Conservation (phyloP, 345 rosid genomes). For the Sonneratia alba region DNA sequence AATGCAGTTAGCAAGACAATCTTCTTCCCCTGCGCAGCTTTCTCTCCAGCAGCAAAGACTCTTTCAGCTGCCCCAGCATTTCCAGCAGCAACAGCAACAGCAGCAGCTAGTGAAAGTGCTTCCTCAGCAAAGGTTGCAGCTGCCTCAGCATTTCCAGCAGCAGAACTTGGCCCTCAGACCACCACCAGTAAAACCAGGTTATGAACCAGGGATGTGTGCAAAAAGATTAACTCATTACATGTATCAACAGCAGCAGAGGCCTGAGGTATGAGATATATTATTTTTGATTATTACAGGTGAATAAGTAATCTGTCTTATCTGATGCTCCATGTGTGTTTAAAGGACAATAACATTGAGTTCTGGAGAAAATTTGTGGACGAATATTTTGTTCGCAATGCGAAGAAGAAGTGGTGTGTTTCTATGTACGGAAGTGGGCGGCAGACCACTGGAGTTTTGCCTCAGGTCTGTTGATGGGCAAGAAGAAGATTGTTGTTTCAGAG, state of each 20-base stretch:
- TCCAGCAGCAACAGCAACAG: slow-evolving; percentile 32
- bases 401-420: slow-evolving; percentile 37
- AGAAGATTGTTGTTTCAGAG: background rate
- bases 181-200: slow-evolving; percentile 17
- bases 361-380: slow-evolving; percentile 41
- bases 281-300: slow-evolving; percentile 2
- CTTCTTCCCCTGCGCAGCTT: slow-evolving; percentile 55
- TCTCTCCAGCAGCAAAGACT: slow-evolving; percentile 68
- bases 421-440: slow-evolving; percentile 19
- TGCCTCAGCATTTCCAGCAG: slow-evolving; percentile 61
- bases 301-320: background rate
- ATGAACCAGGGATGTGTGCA: slow-evolving; percentile 29
- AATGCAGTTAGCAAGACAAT: slow-evolving; percentile 74
- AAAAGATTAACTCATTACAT: slow-evolving; percentile 20
- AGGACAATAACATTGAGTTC: slow-evolving; percentile 33
- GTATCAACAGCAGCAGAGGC: slow-evolving; percentile 22
- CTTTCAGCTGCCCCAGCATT: slow-evolving; percentile 56
- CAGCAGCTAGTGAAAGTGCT: slow-evolving; percentile 76
- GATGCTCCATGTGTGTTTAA: background rate
- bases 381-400: slow-evolving; percentile 25
- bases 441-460: slow-evolving; percentile 23
- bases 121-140: slow-evolving; percentile 78
- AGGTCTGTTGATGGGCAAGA: slow-evolving; percentile 6
- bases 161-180: slow-evolving; percentile 19
- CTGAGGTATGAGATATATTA: slow-evolving; percentile 15